A percentile compares a stretch with the other conserved stretches of the same genome.
Evolutionary conservation across 352 stramenopile genomes (phyloP).

Genomic region (Globisporangium acanthophoron): DNA sequence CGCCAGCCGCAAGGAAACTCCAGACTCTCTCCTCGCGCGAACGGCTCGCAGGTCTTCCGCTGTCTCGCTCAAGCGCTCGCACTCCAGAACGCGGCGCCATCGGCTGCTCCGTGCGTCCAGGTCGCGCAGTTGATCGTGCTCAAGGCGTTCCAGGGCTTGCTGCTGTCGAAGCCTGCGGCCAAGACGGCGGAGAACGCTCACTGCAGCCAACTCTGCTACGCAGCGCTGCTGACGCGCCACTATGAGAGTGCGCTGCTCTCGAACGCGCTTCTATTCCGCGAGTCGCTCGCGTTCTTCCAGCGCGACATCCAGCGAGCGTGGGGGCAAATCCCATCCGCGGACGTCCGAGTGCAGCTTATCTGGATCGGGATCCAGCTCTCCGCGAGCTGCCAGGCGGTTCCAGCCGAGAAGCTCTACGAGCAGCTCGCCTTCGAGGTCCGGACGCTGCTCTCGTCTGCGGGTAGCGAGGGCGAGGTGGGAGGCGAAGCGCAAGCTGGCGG

Average conservation of each 20-base stretch:
- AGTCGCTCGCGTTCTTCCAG: slow-evolving; percentile 62
- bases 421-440: slow-evolving; percentile 32
- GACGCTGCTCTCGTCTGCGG: slow-evolving; percentile 7
- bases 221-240: slow-evolving; percentile 45
- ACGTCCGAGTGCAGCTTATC: slow-evolving; percentile 51
- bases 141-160: slow-evolving; percentile 44
- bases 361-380: slow-evolving; percentile 47
- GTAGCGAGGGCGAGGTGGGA: slow-evolving; percentile 14
- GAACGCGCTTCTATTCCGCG: slow-evolving; percentile 31
- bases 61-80: slow-evolving; percentile 47
- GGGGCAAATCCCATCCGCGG: slow-evolving; percentile 38
- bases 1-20: slow-evolving; percentile 23
- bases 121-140: slow-evolving; percentile 61
- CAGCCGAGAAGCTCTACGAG: slow-evolving; percentile 34
- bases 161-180: slow-evolving; percentile 28
- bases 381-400: slow-evolving; percentile 23
- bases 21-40: slow-evolving; percentile 30
- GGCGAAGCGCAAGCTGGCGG: slow-evolving; percentile 8
- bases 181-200: slow-evolving; percentile 9
- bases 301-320: slow-evolving; percentile 42
- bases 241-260: slow-evolving; percentile 36
- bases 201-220: slow-evolving; percentile 34
- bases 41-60: slow-evolving; percentile 37
- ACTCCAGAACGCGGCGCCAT: not conserved
- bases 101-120: slow-evolving; percentile 17